A percentile compares a stretch with the other conserved stretches of the same genome.
Conservation (phyloP, 1,284 basidiomycete genomes). For the Apiotrichum mycotoxinovorans region DNA sequence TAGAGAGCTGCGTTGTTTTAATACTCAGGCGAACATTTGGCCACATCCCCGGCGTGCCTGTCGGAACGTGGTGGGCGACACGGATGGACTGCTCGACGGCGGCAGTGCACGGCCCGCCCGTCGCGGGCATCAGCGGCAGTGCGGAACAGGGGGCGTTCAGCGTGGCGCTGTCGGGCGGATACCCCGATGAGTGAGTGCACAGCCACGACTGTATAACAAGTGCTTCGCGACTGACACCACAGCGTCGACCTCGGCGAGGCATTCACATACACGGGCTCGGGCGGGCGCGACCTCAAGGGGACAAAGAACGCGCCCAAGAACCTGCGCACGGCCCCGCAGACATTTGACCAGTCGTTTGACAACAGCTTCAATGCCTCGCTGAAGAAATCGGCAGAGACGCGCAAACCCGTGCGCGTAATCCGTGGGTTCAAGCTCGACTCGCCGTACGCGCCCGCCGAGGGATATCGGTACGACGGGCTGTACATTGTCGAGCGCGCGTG, state of each 20-base stretch:
- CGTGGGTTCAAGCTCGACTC: conserved; percentile 51
- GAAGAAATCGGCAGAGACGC: conserved; percentile 39
- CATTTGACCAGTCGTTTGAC: conserved; percentile 47
- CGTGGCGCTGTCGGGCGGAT: conserved; percentile 50
- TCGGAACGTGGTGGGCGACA: conserved; percentile 38
- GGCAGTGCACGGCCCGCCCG: conserved; percentile 40
- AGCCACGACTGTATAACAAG: neutral
- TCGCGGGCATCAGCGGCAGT: conserved; percentile 41
- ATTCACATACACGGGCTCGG: conserved; percentile 42
- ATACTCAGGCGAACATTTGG: conserved; percentile 30
- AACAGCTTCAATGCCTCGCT: conserved; percentile 46
- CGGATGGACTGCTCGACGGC: conserved; percentile 42
- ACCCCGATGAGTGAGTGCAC: conserved; percentile 38
- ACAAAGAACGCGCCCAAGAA: conserved; percentile 47
- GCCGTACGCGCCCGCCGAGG: conserved; percentile 31
- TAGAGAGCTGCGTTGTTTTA: no score
- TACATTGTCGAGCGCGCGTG: conserved; percentile 46
- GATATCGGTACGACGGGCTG: conserved; percentile 52
- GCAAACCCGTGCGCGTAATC: conserved; percentile 50
- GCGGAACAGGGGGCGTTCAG: conserved; percentile 42
- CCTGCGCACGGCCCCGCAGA: conserved; percentile 51
- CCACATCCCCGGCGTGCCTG: conserved; percentile 36
- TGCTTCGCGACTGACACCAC: neutral
- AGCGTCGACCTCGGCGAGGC: conserved; percentile 41
- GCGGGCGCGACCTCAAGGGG: conserved; percentile 45